Base-by-base conservation (phyloP, 352 stramenopile species). In the Pythium diclinum region DNA sequence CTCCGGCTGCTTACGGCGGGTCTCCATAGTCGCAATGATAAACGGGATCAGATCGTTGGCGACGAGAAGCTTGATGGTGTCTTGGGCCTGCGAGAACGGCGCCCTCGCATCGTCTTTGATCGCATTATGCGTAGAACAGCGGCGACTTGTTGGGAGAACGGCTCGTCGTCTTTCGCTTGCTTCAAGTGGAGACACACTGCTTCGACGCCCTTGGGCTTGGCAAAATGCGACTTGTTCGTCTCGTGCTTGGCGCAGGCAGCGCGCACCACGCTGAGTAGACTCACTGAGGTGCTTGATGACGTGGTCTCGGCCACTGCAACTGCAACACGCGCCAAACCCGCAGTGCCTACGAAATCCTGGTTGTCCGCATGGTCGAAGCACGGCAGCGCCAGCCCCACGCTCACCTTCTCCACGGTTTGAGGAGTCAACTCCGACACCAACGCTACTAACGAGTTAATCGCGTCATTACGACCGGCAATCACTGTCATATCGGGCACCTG, bases 41-140 rank as follows among this genome's bases (percentile, higher is more conserved):
- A 81, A 88, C 14, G 75, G 30, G 19, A 92, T 83, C 32, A 89
- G 17, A 16, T 80, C 69, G 14, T 77, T 64, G 7, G 83, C 71
- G 3, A 88, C 74, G 2, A 93, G 72, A 9, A 61, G 52, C 56
- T 91, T 91, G 56, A 91, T 78, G 1, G 78, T 84, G 36, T 91
- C 85, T 53, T 90, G 82, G 0, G 85, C 74, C 34, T 91, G 81
- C 2, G 82, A 90, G 42, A 90, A 88, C 9, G 73, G 87, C 10
- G 75, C 79, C n/a, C 66, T 77, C 3, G 71, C 72, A 42, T 92
- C 83, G 60, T 92, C 81, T 19, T 89, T 87, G 59, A 88, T 85
- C 16, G 81, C 14, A 91, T 51, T 11, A 85, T 70, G 10, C 83
- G 81, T 7, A 92, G 68, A 33, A 81, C 75, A 0, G 73, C 61